Base-by-base conservation (phyloP, 2,329 filamentous ascomycete species). In the Pseudogymnoascus sp. region DNA sequence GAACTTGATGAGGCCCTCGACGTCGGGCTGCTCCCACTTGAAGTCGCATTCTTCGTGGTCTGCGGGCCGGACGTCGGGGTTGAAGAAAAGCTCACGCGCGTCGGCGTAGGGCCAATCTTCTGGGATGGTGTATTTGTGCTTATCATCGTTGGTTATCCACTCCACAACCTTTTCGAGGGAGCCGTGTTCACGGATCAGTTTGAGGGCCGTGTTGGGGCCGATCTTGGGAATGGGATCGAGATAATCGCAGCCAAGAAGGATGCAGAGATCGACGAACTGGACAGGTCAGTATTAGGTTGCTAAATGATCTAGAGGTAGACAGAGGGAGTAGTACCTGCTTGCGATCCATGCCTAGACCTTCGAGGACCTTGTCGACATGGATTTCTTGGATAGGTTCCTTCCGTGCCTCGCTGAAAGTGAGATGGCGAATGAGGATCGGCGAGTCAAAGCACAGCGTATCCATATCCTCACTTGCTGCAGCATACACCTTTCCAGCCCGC, bases 311-410 rank as follows among this genome's bases (percentile, higher is more conserved):
- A 10, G 10, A 19, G n/a, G 2, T 33, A 42, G 14, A 61, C 44
- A 19, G 38, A 40, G 8, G 59, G 2, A 11, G 69, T 75, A 33
- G 62, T 79, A 91, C 91, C 83, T 96, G 91, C 64, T 88, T 84
- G 67, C 88, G 83, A 62, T 96, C 90, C 93, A 99, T 97, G 65
- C 82, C 83, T 64, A 99, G 76, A 0, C 93, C 93, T 70, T 93
- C 88, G 14, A 99, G 81, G 3, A 95, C 92, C 75, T 89, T 92
- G 70, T 91, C 87, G 14, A 97, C 78, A 71, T 91, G 87, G 61
- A 99, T 96, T 76, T 99, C 95, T 71, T 96, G 93, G 69, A 99
- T 97, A 0, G 95, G 95, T 74, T 97, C 93, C 77, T 99, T 99
- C 67, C 93, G 85, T 79, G 96, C 92, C 80, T 99, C 95, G 73